Evolutionary conservation across 352 stramenopile genomes (phyloP), one percentile per base, ranked within the genome.

Genomic region (Pythium dissotocum): DNA sequence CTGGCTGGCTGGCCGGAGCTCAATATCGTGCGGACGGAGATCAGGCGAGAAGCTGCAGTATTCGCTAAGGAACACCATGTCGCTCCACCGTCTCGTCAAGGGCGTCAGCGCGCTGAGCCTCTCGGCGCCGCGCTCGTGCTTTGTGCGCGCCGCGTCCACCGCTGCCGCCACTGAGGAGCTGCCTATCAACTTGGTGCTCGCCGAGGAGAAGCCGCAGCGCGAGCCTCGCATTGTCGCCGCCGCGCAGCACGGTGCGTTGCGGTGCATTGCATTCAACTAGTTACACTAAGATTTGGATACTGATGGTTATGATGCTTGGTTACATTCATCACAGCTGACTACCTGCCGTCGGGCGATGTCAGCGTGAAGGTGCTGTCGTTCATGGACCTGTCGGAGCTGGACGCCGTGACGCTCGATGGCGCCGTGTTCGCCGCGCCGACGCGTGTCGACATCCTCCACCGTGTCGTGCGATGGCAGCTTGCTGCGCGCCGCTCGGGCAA

Each of bases 381-480:
- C 61, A 46, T 63, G 54, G 71, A 79, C 24, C 70, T 85, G 3
- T 71, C 62, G 13, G 63, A 83, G 53, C 48, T 90, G 10, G 77
- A 81, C 6, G 55, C 69, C 28, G 46, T 96, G 55, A 90, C 77
- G 9, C 77, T 96, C 36, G 77, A 91, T 59, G 77, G 73, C 61
- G 87, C 73, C 28, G 85, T 96, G 18, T 97, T 96, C 67, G 85
- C 79, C 13, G 83, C 85, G 26, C 85, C 88, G 13, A 73, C 84
- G 24, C 88, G 88, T 51, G 83, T 93, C 30, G 88, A 96, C 69
- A 95, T 96, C 64, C 68, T 96, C 65, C 88, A 96, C 73, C 87
- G 88, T 59, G 87, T 96, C 58, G 88, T 96, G 73, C 83, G 87
- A 70, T 96, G 88, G 88, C 87, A 96, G 72, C 72, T 95, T 14